Base-by-base conservation (phyloP, 257 asterid species). In the Pogostemon cablin region DNA sequence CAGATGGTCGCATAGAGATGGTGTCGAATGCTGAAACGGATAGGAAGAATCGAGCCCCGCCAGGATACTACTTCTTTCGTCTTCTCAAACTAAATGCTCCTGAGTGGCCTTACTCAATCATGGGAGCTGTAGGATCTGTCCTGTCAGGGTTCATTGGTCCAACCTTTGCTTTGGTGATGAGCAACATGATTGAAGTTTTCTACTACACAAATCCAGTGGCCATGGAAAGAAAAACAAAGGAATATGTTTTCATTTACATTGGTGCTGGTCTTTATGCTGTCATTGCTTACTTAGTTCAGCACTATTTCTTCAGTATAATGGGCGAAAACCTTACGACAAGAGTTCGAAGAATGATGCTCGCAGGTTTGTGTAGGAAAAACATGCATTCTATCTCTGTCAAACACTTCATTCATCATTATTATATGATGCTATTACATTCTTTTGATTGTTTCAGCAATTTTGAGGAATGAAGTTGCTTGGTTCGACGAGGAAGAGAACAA, bases 401-500 rank as follows among this genome's bases (percentile, higher is more conserved):
- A 25, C 32, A 25, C 32, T 25, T 25, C 32, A 25, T 25, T 25
- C 32, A 25, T 25, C 32, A 20, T 54, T 54, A 7, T 50, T 50
- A 11, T 9, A 3, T 54, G 6, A 46, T 12, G 4, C 32, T 25
- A 25, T 1, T 25, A 25, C 32, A 25, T 25, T 25, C 32, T 25
- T 25, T 25, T 25, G 3, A 47, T 32, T n/a, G 3, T 76, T 62
- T 52, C 89, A 93, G 98, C 98, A 9, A 88, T 93, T 61, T 72
- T 93, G 80, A 87, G 95, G 84, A 93, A 93, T 65, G 98, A 93
- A 83, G 97, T 93, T 3, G 98, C 97, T 55, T 93, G 97, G 96
- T 93, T 93, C 59, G 98, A 93, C 2, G 98, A 88, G 82, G 98
- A 92, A 77, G 98, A 93, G 82, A 85, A 93, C 75, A 93, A 88